phyloP scores from a whole-genome alignment of 495 filamentous ascomycete species.

The Amphirosellinia nigrospora region DNA sequence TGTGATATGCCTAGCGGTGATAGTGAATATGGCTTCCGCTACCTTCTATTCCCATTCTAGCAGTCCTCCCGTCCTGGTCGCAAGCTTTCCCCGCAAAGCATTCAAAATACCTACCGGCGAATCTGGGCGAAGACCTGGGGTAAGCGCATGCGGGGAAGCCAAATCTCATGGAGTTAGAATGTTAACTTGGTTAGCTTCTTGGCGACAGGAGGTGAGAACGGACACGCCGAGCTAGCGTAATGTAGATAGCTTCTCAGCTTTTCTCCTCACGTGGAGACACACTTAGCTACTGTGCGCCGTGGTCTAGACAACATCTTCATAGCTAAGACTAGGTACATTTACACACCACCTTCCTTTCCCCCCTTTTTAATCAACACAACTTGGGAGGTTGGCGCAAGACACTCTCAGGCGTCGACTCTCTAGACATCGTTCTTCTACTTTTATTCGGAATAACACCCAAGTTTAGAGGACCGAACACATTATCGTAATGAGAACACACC shows the following conservation, averaged over 20 bases:
- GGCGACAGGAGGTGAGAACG: neutral
- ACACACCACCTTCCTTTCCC: too few relatives aligned
- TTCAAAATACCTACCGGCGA: neutral
- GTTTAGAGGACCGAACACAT: neutral
- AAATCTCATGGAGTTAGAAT: neutral
- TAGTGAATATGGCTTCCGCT: neutral
- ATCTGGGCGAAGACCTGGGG: neutral
- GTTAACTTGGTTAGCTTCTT: neutral
- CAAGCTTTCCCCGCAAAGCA: constrained; percentile 11
- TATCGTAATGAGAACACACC: neutral
- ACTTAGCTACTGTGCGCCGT: neutral
- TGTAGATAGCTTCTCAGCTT: neutral
- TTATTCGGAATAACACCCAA: neutral
- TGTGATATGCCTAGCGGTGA: neutral
- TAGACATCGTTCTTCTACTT: neutral
- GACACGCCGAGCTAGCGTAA: neutral
- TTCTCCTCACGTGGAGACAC: constrained; percentile 4
- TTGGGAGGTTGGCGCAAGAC: too few relatives aligned
- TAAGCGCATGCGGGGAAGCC: constrained; percentile 6
- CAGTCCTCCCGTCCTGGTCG: neutral
- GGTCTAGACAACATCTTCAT: neutral
- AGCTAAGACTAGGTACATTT: too few relatives aligned
- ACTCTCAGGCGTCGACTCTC: neutral
- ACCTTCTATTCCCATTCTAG: constrained; percentile 5
- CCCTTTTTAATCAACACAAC: neutral